Evolutionary conservation across 176 grass and related monocot genomes (phyloP), one percentile per base, ranked within the genome.

Genomic region (Melocanna baccifera): DNA sequence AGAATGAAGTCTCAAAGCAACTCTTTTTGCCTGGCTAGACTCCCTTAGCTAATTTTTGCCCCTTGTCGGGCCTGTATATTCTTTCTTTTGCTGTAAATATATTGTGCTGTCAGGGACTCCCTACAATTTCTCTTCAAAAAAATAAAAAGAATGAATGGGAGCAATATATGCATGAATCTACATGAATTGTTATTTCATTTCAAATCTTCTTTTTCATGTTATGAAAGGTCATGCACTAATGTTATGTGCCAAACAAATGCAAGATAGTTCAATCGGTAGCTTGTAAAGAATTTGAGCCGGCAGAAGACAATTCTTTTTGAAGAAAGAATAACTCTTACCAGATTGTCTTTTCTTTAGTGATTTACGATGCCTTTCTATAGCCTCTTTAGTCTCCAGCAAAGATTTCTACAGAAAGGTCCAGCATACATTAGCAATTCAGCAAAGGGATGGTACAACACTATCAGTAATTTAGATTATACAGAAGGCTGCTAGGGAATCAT

Each of bases 341-440:
- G 88, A 83, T 82, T 94, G 97, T 63, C 88, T 87, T 90, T 94
- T 99, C 83, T 90, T 99, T 62, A 99, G 86, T 84, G 97, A 99
- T 94, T 99, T 99, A 47, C 93, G 83, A 74, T 99, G 90, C 64
- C 97, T 92, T 82, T 99, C 97, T 85, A 99, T 72, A 86, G 91
- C 50, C 61, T 96, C 93, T 90, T 96, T 99, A 53, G 88, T 94
- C 85, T 99, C 97, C 75, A 99, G 71, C 66, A 99, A 91, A 81
- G 96, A 94, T 94, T 92, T 99, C 96, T 99, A 85, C 56, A 88
- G 63, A 85, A 86, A 81, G 50, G 65, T 81, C 67, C 74, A 53
- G 41, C 58, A 81, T 83, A 82, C 47, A 85, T 61, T 39, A 87
- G 75, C 66, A 75, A 81, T 51, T 87, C 53, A 89, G 76, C 62